These are phyloP conservation scores for Cylindrotheca fusiformis DNA, from an alignment of 108 stramenopile genomes.

Conservation along the genomic window DNA sequence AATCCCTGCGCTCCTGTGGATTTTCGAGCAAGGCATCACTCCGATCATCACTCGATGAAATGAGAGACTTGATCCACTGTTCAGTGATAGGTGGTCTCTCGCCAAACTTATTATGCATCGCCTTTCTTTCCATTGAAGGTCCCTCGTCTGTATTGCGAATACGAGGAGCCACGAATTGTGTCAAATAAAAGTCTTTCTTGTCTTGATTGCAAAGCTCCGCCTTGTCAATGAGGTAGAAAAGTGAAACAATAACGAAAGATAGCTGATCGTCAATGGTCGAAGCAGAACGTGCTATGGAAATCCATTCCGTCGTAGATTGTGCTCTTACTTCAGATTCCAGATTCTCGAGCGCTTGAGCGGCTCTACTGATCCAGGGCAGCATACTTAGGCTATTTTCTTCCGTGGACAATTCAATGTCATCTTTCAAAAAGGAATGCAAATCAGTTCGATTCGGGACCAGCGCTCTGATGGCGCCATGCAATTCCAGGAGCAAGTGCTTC, in stretches of 20 bases:
- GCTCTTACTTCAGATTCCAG: constrained; percentile 55
- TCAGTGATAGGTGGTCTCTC: constrained; percentile 16
- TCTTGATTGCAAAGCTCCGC: constrained; percentile 49
- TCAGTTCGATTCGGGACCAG: constrained; percentile 61
- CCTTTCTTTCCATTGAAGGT: constrained; percentile 32
- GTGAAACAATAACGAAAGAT: constrained; percentile 40
- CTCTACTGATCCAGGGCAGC: constrained; percentile 17
- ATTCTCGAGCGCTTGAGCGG: constrained; percentile 29
- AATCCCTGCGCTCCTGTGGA: background rate
- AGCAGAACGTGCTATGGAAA: constrained; percentile 7
- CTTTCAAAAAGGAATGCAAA: constrained; percentile 45
- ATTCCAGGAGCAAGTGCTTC: constrained; percentile 29
- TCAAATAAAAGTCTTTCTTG: constrained; percentile 39
- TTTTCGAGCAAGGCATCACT: background rate
- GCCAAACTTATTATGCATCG: constrained; percentile 25
- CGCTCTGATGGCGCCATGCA: constrained; percentile 38
- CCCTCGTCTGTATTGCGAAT: constrained; percentile 31
- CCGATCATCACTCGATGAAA: background rate
- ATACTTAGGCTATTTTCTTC: background rate
- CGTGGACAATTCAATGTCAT: constrained; percentile 7
- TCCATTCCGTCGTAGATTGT: constrained; percentile 34
- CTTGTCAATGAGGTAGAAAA: constrained; percentile 48
- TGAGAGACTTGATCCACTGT: constrained; percentile 19
- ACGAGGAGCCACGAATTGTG: constrained; percentile 33
- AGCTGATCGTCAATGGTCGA: background rate